A percentile compares a stretch with the other conserved stretches of the same genome.
These are phyloP conservation scores for Stagonosporopsis chrysanthemi DNA, from an alignment of 2,329 filamentous ascomycete genomes.

Conservation along the genomic window DNA sequence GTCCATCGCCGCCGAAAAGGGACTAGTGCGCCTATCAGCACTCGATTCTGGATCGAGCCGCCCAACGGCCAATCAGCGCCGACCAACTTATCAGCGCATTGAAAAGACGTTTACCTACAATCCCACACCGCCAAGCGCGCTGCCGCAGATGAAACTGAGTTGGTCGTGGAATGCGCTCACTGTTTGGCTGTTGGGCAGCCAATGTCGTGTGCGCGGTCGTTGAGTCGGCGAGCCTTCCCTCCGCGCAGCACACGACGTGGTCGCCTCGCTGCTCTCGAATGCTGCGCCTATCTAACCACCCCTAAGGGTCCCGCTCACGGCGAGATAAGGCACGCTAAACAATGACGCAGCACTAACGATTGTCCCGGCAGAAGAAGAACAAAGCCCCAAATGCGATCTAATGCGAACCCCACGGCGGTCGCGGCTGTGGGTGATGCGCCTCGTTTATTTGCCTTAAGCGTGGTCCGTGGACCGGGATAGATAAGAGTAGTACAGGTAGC, in stretches of 20 bases:
- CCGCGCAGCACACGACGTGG: conserved; percentile 21
- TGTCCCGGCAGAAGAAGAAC: conserved; percentile 42
- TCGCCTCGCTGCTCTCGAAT: conserved; percentile 11
- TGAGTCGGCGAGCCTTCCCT: conserved; percentile 21
- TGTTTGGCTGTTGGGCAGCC: neutral
- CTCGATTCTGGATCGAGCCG: conserved; percentile 2
- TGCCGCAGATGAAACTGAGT: conserved; percentile 34
- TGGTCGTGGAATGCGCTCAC: conserved; percentile 11
- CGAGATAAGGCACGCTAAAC: conserved; percentile 36
- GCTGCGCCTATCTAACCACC: conserved; percentile 23
- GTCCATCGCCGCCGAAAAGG: conserved; percentile 7
- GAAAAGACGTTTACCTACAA: conserved; percentile 24
- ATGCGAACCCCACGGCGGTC: conserved; percentile 48
- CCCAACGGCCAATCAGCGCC: conserved; percentile 18
- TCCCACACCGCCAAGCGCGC: conserved; percentile 40
- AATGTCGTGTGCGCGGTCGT: conserved; percentile 1
- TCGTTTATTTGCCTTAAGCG: conserved; percentile 48
- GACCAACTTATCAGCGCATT: conserved; percentile 24
- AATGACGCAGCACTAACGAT: conserved; percentile 38
- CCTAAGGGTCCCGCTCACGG: conserved; percentile 26
- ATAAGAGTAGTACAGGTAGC: conserved; percentile 48
- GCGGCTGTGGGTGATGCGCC: conserved; percentile 42
- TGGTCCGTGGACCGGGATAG: conserved; percentile 47
- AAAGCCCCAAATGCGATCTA: conserved; percentile 42
- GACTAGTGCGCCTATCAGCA: conserved; percentile 13